phyloP scores from a whole-genome alignment of 129 eudicot species.

The Kitagawia praeruptora region DNA sequence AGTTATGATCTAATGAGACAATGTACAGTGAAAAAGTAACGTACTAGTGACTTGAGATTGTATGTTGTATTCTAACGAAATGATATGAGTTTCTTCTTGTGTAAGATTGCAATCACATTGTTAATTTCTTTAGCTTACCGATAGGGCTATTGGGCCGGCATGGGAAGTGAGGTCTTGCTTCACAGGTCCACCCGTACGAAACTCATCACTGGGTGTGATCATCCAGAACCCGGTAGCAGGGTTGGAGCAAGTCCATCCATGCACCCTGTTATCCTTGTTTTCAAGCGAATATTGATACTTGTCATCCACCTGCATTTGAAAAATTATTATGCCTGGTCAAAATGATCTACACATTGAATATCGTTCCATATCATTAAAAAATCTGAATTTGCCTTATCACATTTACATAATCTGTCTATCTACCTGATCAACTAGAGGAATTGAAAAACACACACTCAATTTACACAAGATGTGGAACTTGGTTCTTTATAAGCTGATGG shows the following conservation, averaged over 20 bases:
- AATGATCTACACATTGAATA: neutral
- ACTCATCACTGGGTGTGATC: slow-evolving; percentile 52
- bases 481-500: neutral
- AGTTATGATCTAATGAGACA: too few relatives aligned
- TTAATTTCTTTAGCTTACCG: slow-evolving; percentile 22
- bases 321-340: neutral
- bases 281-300: slow-evolving; percentile 39
- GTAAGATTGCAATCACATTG: too few relatives aligned
- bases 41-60: too few relatives aligned
- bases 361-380: neutral
- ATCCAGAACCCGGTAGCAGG: slow-evolving; percentile 45
- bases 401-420: neutral
- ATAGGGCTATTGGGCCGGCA: slow-evolving; percentile 33
- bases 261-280: slow-evolving; percentile 37
- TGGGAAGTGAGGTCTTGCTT: slow-evolving; percentile 61
- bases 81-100: too few relatives aligned
- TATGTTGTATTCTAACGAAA: too few relatives aligned
- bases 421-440: neutral
- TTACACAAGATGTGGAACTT: neutral
- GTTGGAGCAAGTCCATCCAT: slow-evolving; percentile 43
- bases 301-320: slow-evolving; percentile 44
- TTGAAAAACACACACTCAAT: neutral
- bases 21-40: too few relatives aligned
- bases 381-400: neutral
- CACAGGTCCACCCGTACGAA: slow-evolving; percentile 43